Evolutionary conservation across 352 stramenopile genomes (phyloP).

Genomic region (Phytopythium sindhum): DNA sequence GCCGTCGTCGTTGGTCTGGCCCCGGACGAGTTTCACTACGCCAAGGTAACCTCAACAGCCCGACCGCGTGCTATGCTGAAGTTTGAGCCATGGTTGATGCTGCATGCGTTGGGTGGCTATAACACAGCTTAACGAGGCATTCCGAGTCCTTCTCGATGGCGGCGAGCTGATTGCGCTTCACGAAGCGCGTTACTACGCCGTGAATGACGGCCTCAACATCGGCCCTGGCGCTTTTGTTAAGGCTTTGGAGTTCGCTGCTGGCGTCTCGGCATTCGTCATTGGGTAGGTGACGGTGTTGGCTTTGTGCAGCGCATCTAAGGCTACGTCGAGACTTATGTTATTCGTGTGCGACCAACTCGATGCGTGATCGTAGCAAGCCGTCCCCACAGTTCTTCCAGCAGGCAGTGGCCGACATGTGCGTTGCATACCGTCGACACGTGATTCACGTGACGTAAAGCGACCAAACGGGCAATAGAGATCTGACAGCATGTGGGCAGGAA

Average conservation of each 20-base stretch:
- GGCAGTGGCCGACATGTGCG: conserved; percentile 43
- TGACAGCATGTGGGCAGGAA: conserved; percentile 12
- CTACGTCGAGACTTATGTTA: too few relatives aligned
- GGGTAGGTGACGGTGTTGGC: conserved; percentile 19
- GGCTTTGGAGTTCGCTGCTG: conserved; percentile 43
- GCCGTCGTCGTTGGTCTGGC: conserved; percentile 56
- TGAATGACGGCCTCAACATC: conserved; percentile 43
- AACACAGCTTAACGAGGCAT: conserved; percentile 48
- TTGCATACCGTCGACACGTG: background rate
- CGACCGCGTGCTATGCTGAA: too few relatives aligned
- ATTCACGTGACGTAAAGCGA: background rate
- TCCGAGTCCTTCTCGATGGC: conserved; percentile 43
- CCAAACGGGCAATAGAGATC: background rate
- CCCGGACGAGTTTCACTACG: conserved; percentile 53
- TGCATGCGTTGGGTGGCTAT: background rate
- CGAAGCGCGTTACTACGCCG: conserved; percentile 49
- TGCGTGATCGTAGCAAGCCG: conserved; percentile 33
- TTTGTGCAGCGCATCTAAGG: background rate
- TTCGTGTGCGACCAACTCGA: too few relatives aligned
- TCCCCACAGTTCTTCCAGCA: conserved; percentile 40
- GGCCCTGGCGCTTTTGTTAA: conserved; percentile 54
- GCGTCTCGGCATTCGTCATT: conserved; percentile 38
- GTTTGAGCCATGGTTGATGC: background rate
- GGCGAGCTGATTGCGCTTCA: conserved; percentile 54
- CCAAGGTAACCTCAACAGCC: conserved; percentile 22